Evolutionary conservation across 805 yeast species (phyloP).

Genomic region (Teunomyces pallodes): DNA sequence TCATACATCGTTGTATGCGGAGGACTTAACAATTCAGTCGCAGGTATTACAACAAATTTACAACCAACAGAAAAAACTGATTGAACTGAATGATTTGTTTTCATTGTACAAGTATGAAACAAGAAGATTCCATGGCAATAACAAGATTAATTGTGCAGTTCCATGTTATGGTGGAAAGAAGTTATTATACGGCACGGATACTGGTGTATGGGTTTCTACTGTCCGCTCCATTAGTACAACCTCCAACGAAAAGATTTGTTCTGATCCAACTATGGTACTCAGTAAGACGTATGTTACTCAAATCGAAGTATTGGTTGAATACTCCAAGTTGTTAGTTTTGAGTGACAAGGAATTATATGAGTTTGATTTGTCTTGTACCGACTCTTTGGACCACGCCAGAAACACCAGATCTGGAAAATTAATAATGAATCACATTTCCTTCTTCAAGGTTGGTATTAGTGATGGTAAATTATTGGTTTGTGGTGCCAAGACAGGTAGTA

Average conservation of each 20-base stretch:
- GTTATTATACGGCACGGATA: slow-evolving; percentile 84
- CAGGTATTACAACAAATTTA: slow-evolving; percentile 77
- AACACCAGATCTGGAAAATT: slow-evolving; percentile 69
- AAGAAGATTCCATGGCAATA: slow-evolving; percentile 66
- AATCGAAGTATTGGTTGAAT: slow-evolving; percentile 88
- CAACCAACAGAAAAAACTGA: slow-evolving; percentile 72
- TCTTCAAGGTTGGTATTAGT: slow-evolving; percentile 91
- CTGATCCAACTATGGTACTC: slow-evolving; percentile 74
- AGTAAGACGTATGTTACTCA: slow-evolving; percentile 78
- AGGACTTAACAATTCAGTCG: slow-evolving; percentile 62
- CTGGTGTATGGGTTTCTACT: slow-evolving; percentile 84
- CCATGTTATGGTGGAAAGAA: slow-evolving; percentile 95
- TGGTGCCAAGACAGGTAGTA: slow-evolving; percentile 79
- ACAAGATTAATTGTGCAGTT: slow-evolving; percentile 85
- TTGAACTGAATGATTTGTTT: slow-evolving; percentile 74
- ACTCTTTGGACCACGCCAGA: slow-evolving; percentile 46
- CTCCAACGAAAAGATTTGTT: slow-evolving; percentile 49
- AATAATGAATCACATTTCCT: slow-evolving; percentile 80
- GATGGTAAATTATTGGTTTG: slow-evolving; percentile 85
- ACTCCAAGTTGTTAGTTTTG: slow-evolving; percentile 74
- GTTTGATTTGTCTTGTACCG: slow-evolving; percentile 59
- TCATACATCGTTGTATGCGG: slow-evolving; percentile 52
- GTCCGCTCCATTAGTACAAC: slow-evolving; percentile 53
- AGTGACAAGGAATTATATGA: slow-evolving; percentile 80
- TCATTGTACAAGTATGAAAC: slow-evolving; percentile 73